Base-by-base conservation (phyloP, 2,329 filamentous ascomycete genomes). In the Talaromyces sp. region DNA sequence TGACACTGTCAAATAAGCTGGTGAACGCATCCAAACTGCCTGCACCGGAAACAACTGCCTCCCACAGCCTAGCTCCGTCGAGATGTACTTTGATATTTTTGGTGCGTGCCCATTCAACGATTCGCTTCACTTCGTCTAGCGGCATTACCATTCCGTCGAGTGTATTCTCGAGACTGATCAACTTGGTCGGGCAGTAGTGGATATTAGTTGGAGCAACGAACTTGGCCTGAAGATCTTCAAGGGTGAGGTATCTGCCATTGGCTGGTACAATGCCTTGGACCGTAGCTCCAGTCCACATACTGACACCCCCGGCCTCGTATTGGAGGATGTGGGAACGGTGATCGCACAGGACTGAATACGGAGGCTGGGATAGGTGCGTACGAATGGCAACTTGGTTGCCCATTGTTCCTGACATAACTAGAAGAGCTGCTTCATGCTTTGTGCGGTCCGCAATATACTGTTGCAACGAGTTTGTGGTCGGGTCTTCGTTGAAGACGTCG, bases 371-470 rank as follows among this genome's bases (percentile, higher is more conserved):
- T 14, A 97, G 83, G 66, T 95, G 90, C 1, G 90, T 85, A 45
- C 93, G 87, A 48, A 97, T 83, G 0, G 90, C 89, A 19, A 97
- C 82, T 76, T 97, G 93, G 78, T 97, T 97, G 47, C 92, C 93
- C 93, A 97, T 97, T 4, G 93, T 97, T 3, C 94, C 94, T 0
- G 91, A 95, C 66, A 96, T 83, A 63, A 97, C 91, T 62, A 97
- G 88, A 4, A 97, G 82, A 0, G 86, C 90, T 8, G 87, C 87
- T 72, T 93, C 89, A 71, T 96, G 93, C 70, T 87, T 87, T 0
- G 91, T 86, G 3, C 96, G 83, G 37, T 84, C 74, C 19, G 92
- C 91, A 52, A 96, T 84, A 75, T 90, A 88, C 54, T 83, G 79
- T 76, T 97, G 91, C 47, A 98, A 86, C 27, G 85, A 83, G 60